phyloP scores from a whole-genome alignment of 108 stramenopile species.

The Craspedostauros australis region DNA sequence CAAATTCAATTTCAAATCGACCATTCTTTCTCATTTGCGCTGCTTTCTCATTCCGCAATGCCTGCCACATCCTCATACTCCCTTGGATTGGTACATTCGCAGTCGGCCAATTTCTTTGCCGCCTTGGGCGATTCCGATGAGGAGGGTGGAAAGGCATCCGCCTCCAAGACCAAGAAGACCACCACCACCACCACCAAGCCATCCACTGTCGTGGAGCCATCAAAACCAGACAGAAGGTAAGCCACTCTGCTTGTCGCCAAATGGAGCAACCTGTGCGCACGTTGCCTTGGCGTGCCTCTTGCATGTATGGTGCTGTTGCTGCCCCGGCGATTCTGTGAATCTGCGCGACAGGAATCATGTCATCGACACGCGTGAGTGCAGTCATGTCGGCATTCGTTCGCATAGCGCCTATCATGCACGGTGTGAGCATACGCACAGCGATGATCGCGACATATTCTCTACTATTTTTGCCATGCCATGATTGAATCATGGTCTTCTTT shows the following conservation, averaged over 20 bases:
- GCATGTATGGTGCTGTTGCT: slow-evolving; percentile 8
- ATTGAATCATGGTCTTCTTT: not conserved
- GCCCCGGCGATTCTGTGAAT: not conserved
- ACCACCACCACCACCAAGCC: slow-evolving; percentile 34
- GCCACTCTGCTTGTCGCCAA: not conserved
- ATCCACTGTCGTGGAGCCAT: slow-evolving; percentile 37
- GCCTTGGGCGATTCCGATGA: slow-evolving; percentile 84
- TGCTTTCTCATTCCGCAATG: not conserved
- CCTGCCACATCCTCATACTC: not conserved
- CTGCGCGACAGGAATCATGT: too few relatives aligned
- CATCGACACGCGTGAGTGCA: too few relatives aligned
- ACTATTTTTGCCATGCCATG: too few relatives aligned
- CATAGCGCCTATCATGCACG: too few relatives aligned
- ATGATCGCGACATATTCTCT: too few relatives aligned
- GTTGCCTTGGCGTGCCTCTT: not conserved
- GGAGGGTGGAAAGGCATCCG: slow-evolving; percentile 45
- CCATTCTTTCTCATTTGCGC: too few relatives aligned
- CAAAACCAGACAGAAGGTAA: slow-evolving; percentile 37
- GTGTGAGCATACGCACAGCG: too few relatives aligned
- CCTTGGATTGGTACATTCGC: not conserved
- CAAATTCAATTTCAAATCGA: too few relatives aligned
- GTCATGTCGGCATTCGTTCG: too few relatives aligned
- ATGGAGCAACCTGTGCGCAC: not conserved
- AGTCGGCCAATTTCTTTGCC: slow-evolving; percentile 76
- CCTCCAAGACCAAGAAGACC: slow-evolving; percentile 15